Conservation (phyloP, 1,284 basidiomycete species). For the Wolfiporia cocos region DNA sequence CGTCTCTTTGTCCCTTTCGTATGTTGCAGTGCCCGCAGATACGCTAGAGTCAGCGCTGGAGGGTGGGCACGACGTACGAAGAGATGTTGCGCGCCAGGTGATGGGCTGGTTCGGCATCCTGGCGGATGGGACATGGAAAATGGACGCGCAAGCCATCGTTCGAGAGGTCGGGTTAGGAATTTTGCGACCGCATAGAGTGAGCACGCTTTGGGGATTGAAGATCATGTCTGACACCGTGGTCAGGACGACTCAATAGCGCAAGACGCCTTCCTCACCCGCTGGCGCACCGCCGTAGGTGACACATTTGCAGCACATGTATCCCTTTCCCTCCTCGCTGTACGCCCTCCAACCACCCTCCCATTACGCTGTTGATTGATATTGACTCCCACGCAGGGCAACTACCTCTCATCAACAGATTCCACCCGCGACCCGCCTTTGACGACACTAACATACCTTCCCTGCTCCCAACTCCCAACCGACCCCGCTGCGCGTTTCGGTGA, state of each 20-base stretch:
- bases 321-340: slow-evolving; percentile 60
- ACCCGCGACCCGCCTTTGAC: slow-evolving; percentile 21
- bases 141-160: slow-evolving; percentile 53
- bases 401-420: slow-evolving; percentile 38
- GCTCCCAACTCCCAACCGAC: slow-evolving; percentile 63
- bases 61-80: slow-evolving; percentile 68
- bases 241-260: slow-evolving; percentile 53
- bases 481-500: slow-evolving; percentile 76
- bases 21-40: slow-evolving; percentile 43
- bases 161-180: slow-evolving; percentile 69
- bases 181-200: slow-evolving; percentile 57
- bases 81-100: slow-evolving; percentile 58
- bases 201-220: slow-evolving; percentile 2
- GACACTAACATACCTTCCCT: slow-evolving; percentile 65
- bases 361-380: slow-evolving; percentile 3
- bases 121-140: slow-evolving; percentile 51
- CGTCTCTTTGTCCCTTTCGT: slow-evolving; percentile 47
- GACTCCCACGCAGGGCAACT: slow-evolving; percentile 55
- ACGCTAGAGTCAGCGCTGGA: slow-evolving; percentile 54
- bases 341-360: slow-evolving; percentile 18
- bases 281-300: slow-evolving; percentile 72
- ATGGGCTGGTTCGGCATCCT: slow-evolving; percentile 76
- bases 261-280: slow-evolving; percentile 53
- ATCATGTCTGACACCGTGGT: not conserved
- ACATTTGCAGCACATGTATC: slow-evolving; percentile 56